Evolutionary conservation across 106 monocot species (phyloP), one percentile per base, ranked within the genome.

Genomic region (Agapanthus africanus): DNA sequence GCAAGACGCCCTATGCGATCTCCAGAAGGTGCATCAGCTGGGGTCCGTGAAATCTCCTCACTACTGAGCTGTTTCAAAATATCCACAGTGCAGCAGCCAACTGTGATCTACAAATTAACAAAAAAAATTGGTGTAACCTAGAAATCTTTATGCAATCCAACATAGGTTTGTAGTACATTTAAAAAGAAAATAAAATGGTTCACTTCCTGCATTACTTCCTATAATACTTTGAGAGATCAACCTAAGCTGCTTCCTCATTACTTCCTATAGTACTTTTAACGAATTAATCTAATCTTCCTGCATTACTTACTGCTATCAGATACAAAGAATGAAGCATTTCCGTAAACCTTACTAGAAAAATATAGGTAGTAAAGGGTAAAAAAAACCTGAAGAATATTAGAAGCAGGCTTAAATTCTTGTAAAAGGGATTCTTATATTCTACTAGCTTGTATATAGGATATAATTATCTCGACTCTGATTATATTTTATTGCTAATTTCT

Each of bases 1-100:
- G 93, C 87, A 70, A 99, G 81, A 73, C 87, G 77, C 0, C 79
- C 87, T 39, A 99, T 83, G 31, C 93, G 86, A 70, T 99, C 99
- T 51, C 42, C 40, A 44, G 81, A 63, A 26, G 71, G 60, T 7
- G 54, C 49, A 75, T 78, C 83, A 60, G 83, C 54, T 68, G 93
- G 68, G 42, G 57, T 78, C 19, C 79, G 71, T 47, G 99, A 90
- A 56, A 93, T 93, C 73, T 99, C 99, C 73, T 93, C 93, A 49
- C 90, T 76, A 49, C 93, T 99, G n/a, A 99, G 86, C 34, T 99
- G 93, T 69, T 93, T 99, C 65, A 99, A 44, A 38, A 99, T 78
- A 77, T 99, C 99, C 49, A 87, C 75, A 32, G 78, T 88, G 44
- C 82, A 83, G 68, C 99, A 90, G 64, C 87, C 87, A 81, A 99